Evolutionary conservation across 1,139 yeast species (phyloP), one percentile per base, ranked within the genome.

Genomic region (Wickerhamomyces sp.): DNA sequence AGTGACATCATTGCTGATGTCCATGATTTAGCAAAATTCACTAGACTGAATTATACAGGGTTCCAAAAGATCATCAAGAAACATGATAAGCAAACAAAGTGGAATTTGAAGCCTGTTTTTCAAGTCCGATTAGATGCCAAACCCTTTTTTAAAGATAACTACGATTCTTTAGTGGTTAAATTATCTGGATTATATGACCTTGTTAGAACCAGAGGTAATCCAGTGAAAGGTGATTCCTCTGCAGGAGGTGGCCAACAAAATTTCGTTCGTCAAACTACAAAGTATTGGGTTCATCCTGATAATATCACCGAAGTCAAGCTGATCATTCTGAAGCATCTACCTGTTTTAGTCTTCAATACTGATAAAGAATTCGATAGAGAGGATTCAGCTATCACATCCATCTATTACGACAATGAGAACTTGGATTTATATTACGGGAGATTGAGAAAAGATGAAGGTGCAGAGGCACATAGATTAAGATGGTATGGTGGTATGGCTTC

Each of bases 271-370:
- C 98, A 92, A 65, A 92, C 98, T 16, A 92, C 98, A 16, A 92
- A 92, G 59, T 92, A 92, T 67, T 92, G 98, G 98, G 97, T 92
- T 24, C 98, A 92, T 60, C 97, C 97, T 9, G 98, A 92, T 65
- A 92, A 92, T 63, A 90, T 92, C 59, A 92, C 98, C n/a, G 98
- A 92, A 65, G 76, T 92, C 63, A 92, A 92, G 67, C 75, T 92
- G 58, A 85, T 89, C 50, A 82, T 92, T 49, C 74, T 92, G 60
- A 90, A 92, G 66, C 98, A 92, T 64, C 73, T 92, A 55, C 98
- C 98, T 1, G 98, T 92, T 26, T 74, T 92, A 51, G 98, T 92
- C 28, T 92, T 92, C 74, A 92, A 92, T 59, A 82, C 97, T 37
- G 90, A 88, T 58, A 92, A 92, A 67, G 98, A 92, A 63, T 92